Evolutionary conservation across 768 basidiomycete genomes (phyloP).

Genomic region (Amyloporia xantha): DNA sequence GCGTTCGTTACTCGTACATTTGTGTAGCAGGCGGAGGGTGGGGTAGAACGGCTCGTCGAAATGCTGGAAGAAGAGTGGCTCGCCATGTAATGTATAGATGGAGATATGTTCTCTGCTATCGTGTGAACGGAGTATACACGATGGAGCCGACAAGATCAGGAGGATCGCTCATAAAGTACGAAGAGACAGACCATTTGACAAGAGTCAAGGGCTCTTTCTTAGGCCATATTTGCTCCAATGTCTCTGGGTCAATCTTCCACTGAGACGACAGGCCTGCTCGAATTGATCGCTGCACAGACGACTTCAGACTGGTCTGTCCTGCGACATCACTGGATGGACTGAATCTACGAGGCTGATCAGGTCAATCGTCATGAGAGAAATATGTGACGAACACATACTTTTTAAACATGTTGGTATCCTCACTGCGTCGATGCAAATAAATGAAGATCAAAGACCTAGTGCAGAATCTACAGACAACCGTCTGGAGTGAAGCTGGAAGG

Average conservation of each 20-base stretch:
- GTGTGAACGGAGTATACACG: conserved; percentile 11
- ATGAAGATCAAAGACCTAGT: too few species aligned
- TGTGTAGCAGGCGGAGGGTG: conserved; percentile 83
- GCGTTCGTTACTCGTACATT: conserved; percentile 50
- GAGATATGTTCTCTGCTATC: conserved; percentile 92
- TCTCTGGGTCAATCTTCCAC: conserved; percentile 74
- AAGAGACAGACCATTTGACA: conserved; percentile 79
- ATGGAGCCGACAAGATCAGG: background rate
- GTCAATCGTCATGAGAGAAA: background rate
- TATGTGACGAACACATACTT: conserved; percentile 39
- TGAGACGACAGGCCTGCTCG: conserved; percentile 74
- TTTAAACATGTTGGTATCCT: conserved; percentile 57
- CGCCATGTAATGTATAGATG: conserved; percentile 81
- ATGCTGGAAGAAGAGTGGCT: conserved; percentile 93
- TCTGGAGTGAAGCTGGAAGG: too few species aligned
- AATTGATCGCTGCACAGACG: conserved; percentile 88
- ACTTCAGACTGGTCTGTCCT: conserved; percentile 86
- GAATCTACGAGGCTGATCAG: conserved; percentile 40
- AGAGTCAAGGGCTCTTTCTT: conserved; percentile 95
- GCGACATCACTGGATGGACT: conserved; percentile 74
- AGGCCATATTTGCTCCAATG: conserved; percentile 90
- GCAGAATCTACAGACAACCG: too few species aligned
- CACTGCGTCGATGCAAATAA: background rate
- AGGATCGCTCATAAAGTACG: background rate
- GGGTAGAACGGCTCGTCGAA: conserved; percentile 92